Evolutionary conservation across 129 eudicot species (phyloP), one percentile per base, ranked within the genome.

Genomic region (Artemisia argyi): DNA sequence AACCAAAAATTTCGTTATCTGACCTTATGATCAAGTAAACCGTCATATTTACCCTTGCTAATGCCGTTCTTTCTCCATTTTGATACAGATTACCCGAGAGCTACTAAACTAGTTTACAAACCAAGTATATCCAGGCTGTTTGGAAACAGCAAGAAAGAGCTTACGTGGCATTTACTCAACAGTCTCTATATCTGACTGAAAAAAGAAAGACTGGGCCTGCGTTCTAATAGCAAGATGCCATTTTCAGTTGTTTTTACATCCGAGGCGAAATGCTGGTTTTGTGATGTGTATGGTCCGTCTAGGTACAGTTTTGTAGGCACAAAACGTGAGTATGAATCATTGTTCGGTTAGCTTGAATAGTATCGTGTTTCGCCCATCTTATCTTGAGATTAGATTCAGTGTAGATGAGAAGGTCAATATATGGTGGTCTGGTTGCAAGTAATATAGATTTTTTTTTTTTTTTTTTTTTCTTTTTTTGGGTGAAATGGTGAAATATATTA

Each of bases 41-140:
- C 24, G 61, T n/a, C 50, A 46, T 46, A 22, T 68, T 15, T 39
- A 18, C 55, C 19, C 39, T 62, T 46, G 14, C 6, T 69, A 47
- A 63, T 24, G 28, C 7, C 3, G 47, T 61, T 48, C 49, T 14
- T 76, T 52, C 18, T 20, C 11, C 32, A 68, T 80, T 24, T 53
- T 62, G 58, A 61, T 83, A 76, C 84, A 91, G 97, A 87, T 91
- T 91, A 68, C 96, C 97, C 3, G 96, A 91, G 85, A 91, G 97
- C 61, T 87, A 91, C 50, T 91, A 75, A 86, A n/a, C 56, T 53
- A 15, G 20, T 17, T 65, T 42, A 13, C 22, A 47, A 26, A 44
- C 30, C 58, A 5, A 28, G 14, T 60, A 10, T 49, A 11, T 60
- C 12, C 42, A 22, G 51, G 14, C 35, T 73, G 26, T 50, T 2